These are phyloP conservation scores for Trichopus zeylanicus DNA, from an alignment of 116 monocot species.

Conservation along the genomic window DNA sequence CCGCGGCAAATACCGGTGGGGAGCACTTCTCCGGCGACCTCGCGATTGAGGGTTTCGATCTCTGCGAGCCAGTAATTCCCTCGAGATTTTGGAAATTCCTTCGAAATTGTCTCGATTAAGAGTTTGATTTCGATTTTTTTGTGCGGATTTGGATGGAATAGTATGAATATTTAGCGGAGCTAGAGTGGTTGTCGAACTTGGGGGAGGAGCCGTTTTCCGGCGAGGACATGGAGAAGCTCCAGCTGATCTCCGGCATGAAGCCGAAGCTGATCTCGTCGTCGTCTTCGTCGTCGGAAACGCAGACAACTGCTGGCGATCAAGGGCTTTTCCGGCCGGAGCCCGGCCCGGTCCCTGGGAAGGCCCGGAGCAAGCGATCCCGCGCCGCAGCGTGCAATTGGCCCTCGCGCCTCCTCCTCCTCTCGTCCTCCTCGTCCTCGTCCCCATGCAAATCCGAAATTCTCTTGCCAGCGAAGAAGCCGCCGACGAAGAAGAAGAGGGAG, in stretches of 20 bases:
- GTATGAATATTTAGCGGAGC: slow-evolving; percentile 56
- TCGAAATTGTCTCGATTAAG: too few relatives aligned
- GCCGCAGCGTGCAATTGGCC: slow-evolving; percentile 42
- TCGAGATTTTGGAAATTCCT: not conserved
- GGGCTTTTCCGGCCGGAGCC: slow-evolving; percentile 17
- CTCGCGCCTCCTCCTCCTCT: slow-evolving; percentile 26
- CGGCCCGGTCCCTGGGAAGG: slow-evolving; percentile 34
- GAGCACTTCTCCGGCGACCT: slow-evolving; percentile 30
- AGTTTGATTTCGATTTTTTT: slow-evolving; percentile 1
- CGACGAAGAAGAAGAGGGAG: slow-evolving; percentile 11
- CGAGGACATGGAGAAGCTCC: slow-evolving; percentile 43
- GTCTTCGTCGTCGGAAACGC: slow-evolving; percentile 6
- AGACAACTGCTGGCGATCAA: not conserved
- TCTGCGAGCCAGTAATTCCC: slow-evolving; percentile 45
- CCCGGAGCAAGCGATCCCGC: slow-evolving; percentile 71
- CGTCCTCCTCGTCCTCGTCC: slow-evolving; percentile 6
- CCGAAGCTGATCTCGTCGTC: slow-evolving; percentile 12
- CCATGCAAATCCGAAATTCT: slow-evolving; percentile 8
- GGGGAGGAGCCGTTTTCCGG: slow-evolving; percentile 54
- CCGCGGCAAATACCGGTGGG: slow-evolving; percentile 26
- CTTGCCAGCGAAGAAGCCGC: not conserved
- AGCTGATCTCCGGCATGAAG: slow-evolving; percentile 40
- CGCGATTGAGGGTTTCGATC: too few relatives aligned
- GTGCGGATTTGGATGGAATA: slow-evolving; percentile 12
- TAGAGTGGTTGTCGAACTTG: slow-evolving; percentile 75